phyloP scores from a whole-genome alignment of 1,284 basidiomycete species.

The Malassezia dermatis region DNA sequence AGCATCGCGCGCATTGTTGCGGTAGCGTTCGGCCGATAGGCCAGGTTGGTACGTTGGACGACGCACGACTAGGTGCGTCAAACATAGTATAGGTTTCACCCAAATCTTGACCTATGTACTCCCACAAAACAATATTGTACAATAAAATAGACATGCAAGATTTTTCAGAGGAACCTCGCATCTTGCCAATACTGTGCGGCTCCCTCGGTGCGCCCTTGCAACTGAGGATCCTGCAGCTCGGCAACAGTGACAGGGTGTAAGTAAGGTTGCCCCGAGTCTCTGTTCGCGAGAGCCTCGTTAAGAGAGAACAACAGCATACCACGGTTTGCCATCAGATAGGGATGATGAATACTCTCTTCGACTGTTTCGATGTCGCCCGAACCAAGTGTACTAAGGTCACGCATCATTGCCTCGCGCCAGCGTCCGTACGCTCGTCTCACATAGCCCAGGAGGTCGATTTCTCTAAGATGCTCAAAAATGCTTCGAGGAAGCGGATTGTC shows the following conservation, averaged over 20 bases:
- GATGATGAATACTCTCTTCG: neutral
- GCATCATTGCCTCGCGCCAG: neutral
- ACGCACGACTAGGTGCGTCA: neutral
- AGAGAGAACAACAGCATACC: neutral
- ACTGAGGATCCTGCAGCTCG: neutral
- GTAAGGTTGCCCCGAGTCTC: neutral
- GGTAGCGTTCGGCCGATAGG: neutral
- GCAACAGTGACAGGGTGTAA: neutral
- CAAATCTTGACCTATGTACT: neutral
- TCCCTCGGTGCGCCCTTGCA: neutral
- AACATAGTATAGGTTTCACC: no score
- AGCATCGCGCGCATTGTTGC: neutral
- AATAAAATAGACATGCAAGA: neutral
- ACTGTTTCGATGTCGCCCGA: neutral
- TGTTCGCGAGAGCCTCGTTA: neutral
- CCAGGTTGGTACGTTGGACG: no score
- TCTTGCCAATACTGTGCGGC: neutral
- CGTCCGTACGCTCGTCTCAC: neutral
- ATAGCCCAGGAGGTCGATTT: neutral
- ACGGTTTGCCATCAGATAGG: neutral
- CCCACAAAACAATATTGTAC: neutral
- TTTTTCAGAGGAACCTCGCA: neutral
- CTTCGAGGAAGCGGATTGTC: neutral
- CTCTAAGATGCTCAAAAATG: neutral
- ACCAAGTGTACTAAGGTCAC: neutral